A percentile compares a stretch with the other conserved stretches of the same genome.
phyloP scores from a whole-genome alignment of 768 basidiomycete species.

The Trametes meyenii region DNA sequence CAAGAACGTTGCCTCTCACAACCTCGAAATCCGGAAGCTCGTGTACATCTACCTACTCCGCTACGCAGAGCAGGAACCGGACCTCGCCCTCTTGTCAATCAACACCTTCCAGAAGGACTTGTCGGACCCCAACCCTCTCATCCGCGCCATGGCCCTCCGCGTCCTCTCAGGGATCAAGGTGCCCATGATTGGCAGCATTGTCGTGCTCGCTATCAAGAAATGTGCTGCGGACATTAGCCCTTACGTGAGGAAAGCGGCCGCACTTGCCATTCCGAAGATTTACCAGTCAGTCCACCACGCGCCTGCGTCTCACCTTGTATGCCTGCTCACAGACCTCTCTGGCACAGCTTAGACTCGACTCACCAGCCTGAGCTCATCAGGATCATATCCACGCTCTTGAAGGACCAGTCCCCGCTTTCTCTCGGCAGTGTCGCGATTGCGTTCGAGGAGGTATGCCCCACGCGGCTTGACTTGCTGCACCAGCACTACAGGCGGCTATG shows the following conservation, averaged over 20 bases:
- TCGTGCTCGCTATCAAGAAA: slow-evolving; percentile 88
- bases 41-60: slow-evolving; percentile 97
- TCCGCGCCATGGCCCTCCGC: slow-evolving; percentile 93
- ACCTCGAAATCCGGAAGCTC: slow-evolving; percentile 93
- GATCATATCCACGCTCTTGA: slow-evolving; percentile 64
- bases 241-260: slow-evolving; percentile 92
- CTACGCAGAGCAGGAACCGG: slow-evolving; percentile 92
- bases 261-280: slow-evolving; percentile 85
- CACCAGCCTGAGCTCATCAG: slow-evolving; percentile 74
- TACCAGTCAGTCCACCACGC: slow-evolving; percentile 57
- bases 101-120: slow-evolving; percentile 99
- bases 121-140: slow-evolving; percentile 88
- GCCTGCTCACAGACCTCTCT: slow-evolving; percentile 16
- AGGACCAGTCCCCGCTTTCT: slow-evolving; percentile 82
- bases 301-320: background rate
- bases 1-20: slow-evolving; percentile 92
- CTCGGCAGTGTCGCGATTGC: slow-evolving; percentile 86
- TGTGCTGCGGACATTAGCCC: slow-evolving; percentile 91
- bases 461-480: slow-evolving; percentile 85
- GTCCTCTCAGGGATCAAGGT: slow-evolving; percentile 93
- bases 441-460: slow-evolving; percentile 86
- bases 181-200: slow-evolving; percentile 82
- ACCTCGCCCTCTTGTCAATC: slow-evolving; percentile 92
- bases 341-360: slow-evolving; percentile 66
- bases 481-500: slow-evolving; percentile 86